Evolutionary conservation across 2,329 filamentous ascomycete species (phyloP).

Genomic region (Ampelomyces quisqualis): DNA sequence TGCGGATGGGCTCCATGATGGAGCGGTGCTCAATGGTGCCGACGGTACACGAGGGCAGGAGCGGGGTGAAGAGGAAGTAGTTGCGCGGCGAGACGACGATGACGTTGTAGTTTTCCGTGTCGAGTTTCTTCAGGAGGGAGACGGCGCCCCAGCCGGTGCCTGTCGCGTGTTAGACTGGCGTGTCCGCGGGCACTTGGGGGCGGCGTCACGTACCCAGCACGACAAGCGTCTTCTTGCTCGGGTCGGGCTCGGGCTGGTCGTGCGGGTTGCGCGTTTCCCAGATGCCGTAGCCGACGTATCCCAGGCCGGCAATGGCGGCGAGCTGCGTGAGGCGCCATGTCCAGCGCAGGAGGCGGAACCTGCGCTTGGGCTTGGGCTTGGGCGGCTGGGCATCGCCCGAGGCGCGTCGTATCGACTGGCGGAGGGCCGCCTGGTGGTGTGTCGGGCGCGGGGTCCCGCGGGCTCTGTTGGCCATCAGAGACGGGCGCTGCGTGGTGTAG

Average conservation of each 20-base stretch:
- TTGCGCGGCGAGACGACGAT: slow-evolving; percentile 96
- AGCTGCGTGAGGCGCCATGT: slow-evolving; percentile 81
- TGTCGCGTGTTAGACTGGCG: slow-evolving; percentile 44
- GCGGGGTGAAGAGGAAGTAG: slow-evolving; percentile 98
- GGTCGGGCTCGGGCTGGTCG: slow-evolving; percentile 77
- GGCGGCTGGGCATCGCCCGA: slow-evolving; percentile 35
- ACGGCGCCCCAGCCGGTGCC: slow-evolving; percentile 97
- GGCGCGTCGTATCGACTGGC: slow-evolving; percentile 39
- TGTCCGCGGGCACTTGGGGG: neutral
- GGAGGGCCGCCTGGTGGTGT: slow-evolving; percentile 39
- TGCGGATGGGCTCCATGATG: slow-evolving; percentile 98
- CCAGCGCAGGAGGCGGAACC: slow-evolving; percentile 72
- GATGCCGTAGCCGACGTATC: slow-evolving; percentile 75
- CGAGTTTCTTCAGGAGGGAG: slow-evolving; percentile 95
- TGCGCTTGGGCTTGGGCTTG: slow-evolving; percentile 51
- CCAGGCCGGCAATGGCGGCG: slow-evolving; percentile 67
- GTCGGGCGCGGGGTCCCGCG: slow-evolving; percentile 38
- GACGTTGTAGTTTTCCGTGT: slow-evolving; percentile 99
- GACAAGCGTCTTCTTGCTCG: slow-evolving; percentile 93
- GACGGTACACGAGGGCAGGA: slow-evolving; percentile 95
- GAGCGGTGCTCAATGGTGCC: slow-evolving; percentile 98
- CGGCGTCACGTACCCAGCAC: slow-evolving; percentile 69
- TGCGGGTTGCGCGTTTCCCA: slow-evolving; percentile 79
- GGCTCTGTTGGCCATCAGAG: slow-evolving; percentile 37
- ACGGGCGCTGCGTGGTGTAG: slow-evolving; percentile 39